These are phyloP conservation scores for Solanum sejunctum DNA, from an alignment of 257 asterid species.

Conservation along the genomic window DNA sequence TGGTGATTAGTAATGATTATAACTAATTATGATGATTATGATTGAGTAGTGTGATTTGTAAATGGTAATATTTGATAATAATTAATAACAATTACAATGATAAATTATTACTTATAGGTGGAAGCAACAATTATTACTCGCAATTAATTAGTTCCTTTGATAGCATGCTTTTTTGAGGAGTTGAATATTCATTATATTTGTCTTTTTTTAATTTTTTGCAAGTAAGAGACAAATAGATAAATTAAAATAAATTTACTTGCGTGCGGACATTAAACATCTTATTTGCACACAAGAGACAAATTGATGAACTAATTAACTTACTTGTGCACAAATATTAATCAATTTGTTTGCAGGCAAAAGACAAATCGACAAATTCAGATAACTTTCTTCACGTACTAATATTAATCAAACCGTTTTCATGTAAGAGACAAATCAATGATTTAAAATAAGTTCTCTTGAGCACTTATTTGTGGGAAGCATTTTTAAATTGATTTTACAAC, in stretches of 20 bases:
- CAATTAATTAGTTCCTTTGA: not conserved
- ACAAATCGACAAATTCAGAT: not conserved
- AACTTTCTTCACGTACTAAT: accelerated
- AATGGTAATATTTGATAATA: not conserved
- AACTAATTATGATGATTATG: not conserved
- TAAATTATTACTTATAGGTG: not conserved
- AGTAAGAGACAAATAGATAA: not conserved
- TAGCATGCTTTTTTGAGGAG: not conserved
- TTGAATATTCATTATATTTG: not conserved
- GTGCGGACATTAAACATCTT: not conserved
- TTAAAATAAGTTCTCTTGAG: not conserved
- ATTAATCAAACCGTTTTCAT: not conserved
- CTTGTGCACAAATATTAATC: not conserved
- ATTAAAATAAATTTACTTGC: accelerated
- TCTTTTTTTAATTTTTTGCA: not conserved
- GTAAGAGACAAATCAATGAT: not conserved
- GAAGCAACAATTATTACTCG: accelerated
- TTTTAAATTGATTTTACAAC: too few species aligned
- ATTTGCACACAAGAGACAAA: not conserved
- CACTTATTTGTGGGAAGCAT: not conserved
- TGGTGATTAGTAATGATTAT: not conserved
- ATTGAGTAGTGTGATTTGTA: not conserved
- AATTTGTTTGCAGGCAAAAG: not conserved
- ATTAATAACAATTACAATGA: not conserved
- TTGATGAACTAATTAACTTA: not conserved